Evolutionary conservation across 345 rosid genomes (phyloP).

Genomic region (Garcia nutans): DNA sequence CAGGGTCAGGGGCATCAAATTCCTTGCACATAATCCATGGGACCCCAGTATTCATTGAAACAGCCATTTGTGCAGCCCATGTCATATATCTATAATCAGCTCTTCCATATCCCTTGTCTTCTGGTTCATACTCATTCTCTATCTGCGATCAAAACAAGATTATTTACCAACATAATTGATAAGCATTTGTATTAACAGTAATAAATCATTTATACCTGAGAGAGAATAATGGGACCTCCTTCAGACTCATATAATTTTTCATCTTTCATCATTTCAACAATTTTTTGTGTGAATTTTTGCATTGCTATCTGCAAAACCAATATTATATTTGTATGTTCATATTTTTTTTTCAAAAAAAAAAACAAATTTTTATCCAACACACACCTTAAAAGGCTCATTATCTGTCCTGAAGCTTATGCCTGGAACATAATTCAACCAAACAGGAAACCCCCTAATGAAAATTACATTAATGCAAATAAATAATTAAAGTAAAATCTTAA

Average conservation of each 20-base stretch:
- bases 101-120: constrained; percentile 22
- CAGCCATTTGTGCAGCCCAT: constrained; percentile 36
- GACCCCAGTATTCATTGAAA: constrained; percentile 26
- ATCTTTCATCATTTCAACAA: constrained; percentile 40
- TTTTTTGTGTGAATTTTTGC: constrained; percentile 41
- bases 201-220: constrained; percentile 33
- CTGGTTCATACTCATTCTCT: constrained; percentile 34
- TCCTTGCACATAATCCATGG: constrained; percentile 41
- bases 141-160: constrained; percentile 12
- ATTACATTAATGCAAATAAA: neutral
- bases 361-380: neutral
- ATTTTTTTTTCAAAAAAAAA: too few species aligned
- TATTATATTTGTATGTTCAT: neutral
- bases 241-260: constrained; percentile 40
- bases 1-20: constrained; percentile 33
- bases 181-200: neutral
- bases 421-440: constrained; percentile 35
- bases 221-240: constrained; percentile 51
- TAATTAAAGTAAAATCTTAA: neutral
- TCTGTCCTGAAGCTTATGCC: constrained; percentile 31
- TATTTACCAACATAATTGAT: neutral
- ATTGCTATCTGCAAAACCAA: constrained; percentile 32
- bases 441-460: constrained; percentile 31
- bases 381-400: constrained; percentile 34
- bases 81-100: constrained; percentile 27